Conservation (phyloP, 2,329 filamentous ascomycete genomes). For the Scytalidium sp. region DNA sequence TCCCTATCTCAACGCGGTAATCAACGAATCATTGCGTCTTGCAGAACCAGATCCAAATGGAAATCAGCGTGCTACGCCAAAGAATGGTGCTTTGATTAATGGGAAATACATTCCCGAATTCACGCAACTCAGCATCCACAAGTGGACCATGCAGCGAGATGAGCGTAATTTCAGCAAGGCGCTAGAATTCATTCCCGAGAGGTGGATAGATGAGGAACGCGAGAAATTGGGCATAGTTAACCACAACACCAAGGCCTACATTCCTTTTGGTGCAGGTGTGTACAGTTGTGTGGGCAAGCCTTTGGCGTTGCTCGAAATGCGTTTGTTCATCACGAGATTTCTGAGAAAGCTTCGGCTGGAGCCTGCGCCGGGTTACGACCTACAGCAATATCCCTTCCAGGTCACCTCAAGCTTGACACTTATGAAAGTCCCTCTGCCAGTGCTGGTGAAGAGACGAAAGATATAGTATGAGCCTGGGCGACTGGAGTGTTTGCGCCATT, state of each 20-base stretch:
- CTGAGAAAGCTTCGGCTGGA: conserved; percentile 9
- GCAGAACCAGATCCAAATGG: conserved; percentile 11
- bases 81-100: conserved; percentile 8
- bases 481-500: no score
- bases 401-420: no score
- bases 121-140: conserved; percentile 9
- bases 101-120: conserved; percentile 10
- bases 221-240: no score
- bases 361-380: conserved; percentile 8
- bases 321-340: conserved; percentile 7
- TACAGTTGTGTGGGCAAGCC: conserved; percentile 15
- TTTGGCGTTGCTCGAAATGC: conserved; percentile 14
- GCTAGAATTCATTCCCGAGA: conserved; percentile 12
- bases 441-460: no score
- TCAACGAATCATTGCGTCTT: conserved; percentile 12
- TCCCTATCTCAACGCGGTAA: conserved; percentile 12
- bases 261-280: conserved; percentile 15
- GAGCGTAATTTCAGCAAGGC: conserved; percentile 11
- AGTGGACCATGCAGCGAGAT: conserved; percentile 13
- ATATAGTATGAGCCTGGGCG: no score
- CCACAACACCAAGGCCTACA: conserved; percentile 14
- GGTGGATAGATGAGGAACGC: conserved; percentile 12
- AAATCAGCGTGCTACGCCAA: conserved; percentile 6
- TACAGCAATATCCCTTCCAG: no score
- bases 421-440: no score